phyloP scores from a whole-genome alignment of 2,329 filamentous ascomycete genomes.

The Curvularia hawaiiensis region DNA sequence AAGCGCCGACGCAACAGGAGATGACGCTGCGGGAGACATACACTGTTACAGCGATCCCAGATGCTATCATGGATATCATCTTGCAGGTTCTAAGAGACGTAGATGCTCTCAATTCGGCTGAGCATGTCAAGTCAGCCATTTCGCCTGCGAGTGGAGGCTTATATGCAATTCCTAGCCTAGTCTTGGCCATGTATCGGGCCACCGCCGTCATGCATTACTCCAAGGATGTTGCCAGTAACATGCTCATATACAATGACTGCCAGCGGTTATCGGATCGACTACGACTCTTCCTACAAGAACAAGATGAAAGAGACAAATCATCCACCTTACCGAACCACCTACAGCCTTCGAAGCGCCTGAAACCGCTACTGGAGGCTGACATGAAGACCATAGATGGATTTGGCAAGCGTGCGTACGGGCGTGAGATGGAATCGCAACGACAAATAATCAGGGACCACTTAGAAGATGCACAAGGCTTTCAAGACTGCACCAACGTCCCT shows the following conservation, averaged over 20 bases:
- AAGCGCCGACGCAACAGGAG: slow-evolving; percentile 57
- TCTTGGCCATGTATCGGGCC: slow-evolving; percentile 79
- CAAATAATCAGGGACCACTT: slow-evolving; percentile 67
- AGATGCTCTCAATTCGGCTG: slow-evolving; percentile 60
- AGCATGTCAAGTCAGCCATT: slow-evolving; percentile 58
- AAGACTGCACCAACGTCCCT: slow-evolving; percentile 62
- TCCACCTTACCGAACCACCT: slow-evolving; percentile 39
- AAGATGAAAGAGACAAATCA: slow-evolving; percentile 43
- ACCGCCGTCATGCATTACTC: slow-evolving; percentile 77
- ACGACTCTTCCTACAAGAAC: slow-evolving; percentile 53
- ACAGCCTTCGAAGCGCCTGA: slow-evolving; percentile 48
- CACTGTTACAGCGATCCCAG: slow-evolving; percentile 85
- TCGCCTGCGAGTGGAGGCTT: slow-evolving; percentile 71
- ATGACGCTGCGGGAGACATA: slow-evolving; percentile 85
- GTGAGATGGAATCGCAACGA: slow-evolving; percentile 68
- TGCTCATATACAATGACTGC: slow-evolving; percentile 70
- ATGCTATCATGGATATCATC: slow-evolving; percentile 73
- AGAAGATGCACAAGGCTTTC: slow-evolving; percentile 67
- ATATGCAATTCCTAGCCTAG: slow-evolving; percentile 72
- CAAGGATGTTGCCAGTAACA: slow-evolving; percentile 61
- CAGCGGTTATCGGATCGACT: slow-evolving; percentile 62
- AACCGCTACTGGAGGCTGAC: slow-evolving; percentile 58
- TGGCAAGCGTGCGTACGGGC: slow-evolving; percentile 64
- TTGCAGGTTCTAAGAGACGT: slow-evolving; percentile 55
- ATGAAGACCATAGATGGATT: slow-evolving; percentile 63